Percentiles rank a stretch among this genome's conserved stretches.
Evolutionary conservation across 2,329 filamentous ascomycete genomes (phyloP).

Genomic region (Neonectria neomacrospora): DNA sequence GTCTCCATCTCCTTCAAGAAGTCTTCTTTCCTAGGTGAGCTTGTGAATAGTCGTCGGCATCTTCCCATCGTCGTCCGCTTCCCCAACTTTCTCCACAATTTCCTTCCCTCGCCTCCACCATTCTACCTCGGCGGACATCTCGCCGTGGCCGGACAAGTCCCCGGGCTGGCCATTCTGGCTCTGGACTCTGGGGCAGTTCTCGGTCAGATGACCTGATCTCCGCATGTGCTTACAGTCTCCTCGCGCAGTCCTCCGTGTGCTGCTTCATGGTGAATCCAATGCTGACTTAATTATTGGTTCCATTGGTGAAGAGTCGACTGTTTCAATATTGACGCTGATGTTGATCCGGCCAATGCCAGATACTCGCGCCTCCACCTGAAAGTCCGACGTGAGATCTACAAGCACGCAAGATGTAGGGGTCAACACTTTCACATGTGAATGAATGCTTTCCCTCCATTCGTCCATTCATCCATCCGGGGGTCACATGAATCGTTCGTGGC

Average conservation of each 20-base stretch:
- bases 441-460: neutral
- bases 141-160: slow-evolving; percentile 26
- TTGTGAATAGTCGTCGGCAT: neutral
- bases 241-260: neutral
- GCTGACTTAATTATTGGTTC: neutral
- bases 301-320: neutral
- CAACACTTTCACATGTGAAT: slow-evolving; percentile 30
- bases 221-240: neutral
- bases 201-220: slow-evolving; percentile 21
- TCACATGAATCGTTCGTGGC: slow-evolving; percentile 25
- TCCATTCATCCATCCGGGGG: neutral
- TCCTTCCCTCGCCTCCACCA: slow-evolving; percentile 13
- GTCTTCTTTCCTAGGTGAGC: neutral
- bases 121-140: slow-evolving; percentile 25
- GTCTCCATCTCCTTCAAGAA: neutral
- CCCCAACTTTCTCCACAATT: slow-evolving; percentile 30
- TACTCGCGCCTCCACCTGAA: neutral
- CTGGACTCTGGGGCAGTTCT: neutral
- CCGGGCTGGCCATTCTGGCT: slow-evolving; percentile 11
- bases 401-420: neutral
- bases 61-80: slow-evolving; percentile 1
- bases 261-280: neutral
- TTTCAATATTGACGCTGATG: neutral
- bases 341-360: neutral
- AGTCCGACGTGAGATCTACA: neutral